Percentiles rank a stretch among this genome's conserved stretches.
Evolutionary conservation across 768 basidiomycete genomes (phyloP).

Genomic region (Xanthoconium purpureum): DNA sequence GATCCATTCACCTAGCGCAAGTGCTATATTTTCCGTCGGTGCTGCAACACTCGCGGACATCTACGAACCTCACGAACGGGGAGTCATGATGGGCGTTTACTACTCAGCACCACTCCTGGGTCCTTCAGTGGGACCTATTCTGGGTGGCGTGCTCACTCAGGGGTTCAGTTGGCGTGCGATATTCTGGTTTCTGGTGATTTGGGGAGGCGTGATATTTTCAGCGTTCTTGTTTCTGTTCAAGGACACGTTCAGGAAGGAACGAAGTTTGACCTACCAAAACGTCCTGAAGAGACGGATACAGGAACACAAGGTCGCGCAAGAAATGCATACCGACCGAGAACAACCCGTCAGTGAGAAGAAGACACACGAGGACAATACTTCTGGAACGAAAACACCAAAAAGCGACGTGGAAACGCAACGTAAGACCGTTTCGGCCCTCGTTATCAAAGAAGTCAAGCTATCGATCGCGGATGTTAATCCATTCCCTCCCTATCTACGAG

Average conservation of each 20-base stretch:
- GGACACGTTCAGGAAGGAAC: conserved; percentile 82
- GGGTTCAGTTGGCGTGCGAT: conserved; percentile 76
- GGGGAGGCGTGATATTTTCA: conserved; percentile 51
- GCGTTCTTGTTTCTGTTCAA: conserved; percentile 69
- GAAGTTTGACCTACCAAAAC: conserved; percentile 76
- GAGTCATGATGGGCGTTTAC: conserved; percentile 78
- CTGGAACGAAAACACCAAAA: conserved; percentile 10
- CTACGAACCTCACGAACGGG: conserved; percentile 71
- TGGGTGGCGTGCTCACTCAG: conserved; percentile 69
- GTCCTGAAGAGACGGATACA: conserved; percentile 47
- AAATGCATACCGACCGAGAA: conserved; percentile 12
- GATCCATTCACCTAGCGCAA: conserved; percentile 40
- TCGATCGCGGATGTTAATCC: conserved; percentile 73
- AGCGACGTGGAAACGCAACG: conserved; percentile 23
- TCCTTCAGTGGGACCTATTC: conserved; percentile 61
- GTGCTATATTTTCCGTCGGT: conserved; percentile 72
- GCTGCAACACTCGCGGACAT: conserved; percentile 74
- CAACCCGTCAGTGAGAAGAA: conserved; percentile 3
- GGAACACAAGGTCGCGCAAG: conserved; percentile 15
- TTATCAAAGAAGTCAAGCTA: conserved; percentile 44
- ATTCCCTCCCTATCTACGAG: conserved; percentile 54
- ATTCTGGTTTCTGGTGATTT: conserved; percentile 79
- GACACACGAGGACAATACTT: too few relatives aligned
- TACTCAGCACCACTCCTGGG: conserved; percentile 80
- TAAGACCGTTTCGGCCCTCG: conserved; percentile 8